These are phyloP conservation scores for Blastobotrys ciferrii DNA, from an alignment of 1,139 yeast genomes.

Conservation along the genomic window DNA sequence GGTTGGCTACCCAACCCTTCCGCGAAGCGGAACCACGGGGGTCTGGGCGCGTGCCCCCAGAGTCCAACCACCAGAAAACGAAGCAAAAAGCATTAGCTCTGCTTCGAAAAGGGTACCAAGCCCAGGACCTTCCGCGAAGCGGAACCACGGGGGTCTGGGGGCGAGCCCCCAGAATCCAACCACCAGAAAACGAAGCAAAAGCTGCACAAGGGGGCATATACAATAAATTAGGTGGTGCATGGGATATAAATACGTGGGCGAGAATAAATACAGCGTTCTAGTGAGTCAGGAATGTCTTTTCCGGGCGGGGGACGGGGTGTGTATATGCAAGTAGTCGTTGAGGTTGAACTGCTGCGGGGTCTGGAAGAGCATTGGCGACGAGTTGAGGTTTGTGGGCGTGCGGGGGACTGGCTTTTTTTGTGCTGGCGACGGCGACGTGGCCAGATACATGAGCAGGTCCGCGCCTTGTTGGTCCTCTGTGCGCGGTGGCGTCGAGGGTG, in stretches of 20 bases:
- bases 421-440: constrained; percentile 83
- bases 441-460: constrained; percentile 73
- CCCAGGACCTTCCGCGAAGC: too few species aligned
- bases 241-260: background rate
- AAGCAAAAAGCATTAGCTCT: too few species aligned
- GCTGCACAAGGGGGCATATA: too few species aligned
- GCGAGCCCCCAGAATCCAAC: too few species aligned
- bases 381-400: constrained; percentile 16
- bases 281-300: background rate
- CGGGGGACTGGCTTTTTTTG: constrained; percentile 20
- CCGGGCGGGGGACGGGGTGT: constrained; percentile 63
- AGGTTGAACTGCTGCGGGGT: constrained; percentile 66
- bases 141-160: too few species aligned
- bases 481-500: constrained; percentile 30
- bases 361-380: constrained; percentile 29
- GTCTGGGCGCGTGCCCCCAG: too few species aligned
- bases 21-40: too few species aligned
- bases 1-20: too few species aligned
- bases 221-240: background rate
- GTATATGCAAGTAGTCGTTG: constrained; percentile 76
- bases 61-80: too few species aligned
- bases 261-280: background rate
- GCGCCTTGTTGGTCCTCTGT: constrained; percentile 71
- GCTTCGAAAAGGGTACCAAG: too few species aligned
- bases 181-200: too few species aligned